Evolutionary conservation across 2,329 filamentous ascomycete species (phyloP), one percentile per base, ranked within the genome.

Genomic region (Xylariaceae sp.): DNA sequence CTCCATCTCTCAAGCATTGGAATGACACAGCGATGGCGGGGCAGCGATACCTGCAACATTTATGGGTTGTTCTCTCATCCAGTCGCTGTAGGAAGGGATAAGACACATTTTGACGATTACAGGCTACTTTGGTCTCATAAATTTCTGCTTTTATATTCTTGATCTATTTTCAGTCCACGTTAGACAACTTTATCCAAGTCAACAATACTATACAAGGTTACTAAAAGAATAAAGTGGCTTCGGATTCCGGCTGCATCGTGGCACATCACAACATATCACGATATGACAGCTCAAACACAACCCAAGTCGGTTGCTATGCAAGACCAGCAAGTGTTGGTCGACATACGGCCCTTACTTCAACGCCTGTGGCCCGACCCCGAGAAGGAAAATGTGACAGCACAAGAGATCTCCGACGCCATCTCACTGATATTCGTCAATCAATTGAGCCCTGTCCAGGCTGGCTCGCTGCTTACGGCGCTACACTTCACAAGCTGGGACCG

Each of bases 401-500:
- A 84, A 44, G 91, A 97, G 70, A 94, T 99, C 70, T 91, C 93
- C 55, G 81, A 87, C n/a, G 92, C 93, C 48, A 87, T 97, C 64
- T 87, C 91, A 4, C 81, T 93, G 67, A 95, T 97, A 69, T 97
- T 97, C 73, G 92, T 92, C 53, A 88, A 97, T 74, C 85, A 86
- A 61, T 80, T 97, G 15, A 93, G 90, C n/a, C 87, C 90, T 32
- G 89, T 92, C 7, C 94, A 97, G 72, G 89, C 89, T 1, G 89
- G 90, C 48, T 89, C 92, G 32, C 80, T 99, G 50, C 80, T 97
- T 46, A 97, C 94, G 67, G 89, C 92, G 49, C 80, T 99, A 39
- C 93, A 97, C 75, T 97, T 96, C 63, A 96, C 92, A 1, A 86
- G 87, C 53, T 84, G 91, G 71, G 94, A 97, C 72, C 84, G 88